Percentiles rank a stretch among this genome's conserved stretches.
Evolutionary conservation across 495 filamentous ascomycete species (phyloP).

Genomic region (Glarea lozoyensis): DNA sequence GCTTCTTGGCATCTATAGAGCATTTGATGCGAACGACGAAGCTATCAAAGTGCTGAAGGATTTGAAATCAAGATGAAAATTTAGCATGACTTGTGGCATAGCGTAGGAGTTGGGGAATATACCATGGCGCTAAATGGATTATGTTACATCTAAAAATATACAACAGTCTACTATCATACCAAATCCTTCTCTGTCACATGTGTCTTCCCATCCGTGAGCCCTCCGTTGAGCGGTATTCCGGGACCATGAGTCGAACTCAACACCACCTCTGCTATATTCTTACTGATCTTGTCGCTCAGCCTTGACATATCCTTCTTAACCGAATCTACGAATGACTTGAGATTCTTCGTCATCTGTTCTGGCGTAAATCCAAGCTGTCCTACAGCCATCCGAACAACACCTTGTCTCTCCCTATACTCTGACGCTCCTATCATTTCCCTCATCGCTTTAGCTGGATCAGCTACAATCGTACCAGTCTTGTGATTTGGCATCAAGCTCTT

Average conservation of each 20-base stretch:
- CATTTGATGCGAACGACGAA: slow-evolving; percentile 65
- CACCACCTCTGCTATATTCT: slow-evolving; percentile 90
- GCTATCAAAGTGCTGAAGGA: slow-evolving; percentile 62
- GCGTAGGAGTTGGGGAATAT: slow-evolving; percentile 17
- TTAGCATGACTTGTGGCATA: slow-evolving; percentile 16
- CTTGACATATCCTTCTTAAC: slow-evolving; percentile 68
- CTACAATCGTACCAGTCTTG: slow-evolving; percentile 82
- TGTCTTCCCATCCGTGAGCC: slow-evolving; percentile 53
- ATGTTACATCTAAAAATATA: slow-evolving; percentile 34
- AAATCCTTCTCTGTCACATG: slow-evolving; percentile 42
- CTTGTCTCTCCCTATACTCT: slow-evolving; percentile 77
- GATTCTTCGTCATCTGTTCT: slow-evolving; percentile 74
- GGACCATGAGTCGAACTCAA: slow-evolving; percentile 79
- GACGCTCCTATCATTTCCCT: slow-evolving; percentile 73
- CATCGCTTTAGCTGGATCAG: slow-evolving; percentile 59
- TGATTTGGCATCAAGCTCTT: slow-evolving; percentile 82
- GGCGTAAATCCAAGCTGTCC: slow-evolving; percentile 88
- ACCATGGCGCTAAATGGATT: slow-evolving; percentile 18
- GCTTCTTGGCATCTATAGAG: slow-evolving; percentile 67
- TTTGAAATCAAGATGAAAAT: slow-evolving; percentile 39
- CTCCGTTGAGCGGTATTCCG: slow-evolving; percentile 78
- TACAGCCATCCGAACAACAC: slow-evolving; percentile 78
- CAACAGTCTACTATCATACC: slow-evolving; percentile 28
- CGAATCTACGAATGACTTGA: slow-evolving; percentile 64
- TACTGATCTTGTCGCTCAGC: slow-evolving; percentile 62